These are phyloP conservation scores for Balakata baccata DNA, from an alignment of 345 rosid genomes.

Conservation along the genomic window DNA sequence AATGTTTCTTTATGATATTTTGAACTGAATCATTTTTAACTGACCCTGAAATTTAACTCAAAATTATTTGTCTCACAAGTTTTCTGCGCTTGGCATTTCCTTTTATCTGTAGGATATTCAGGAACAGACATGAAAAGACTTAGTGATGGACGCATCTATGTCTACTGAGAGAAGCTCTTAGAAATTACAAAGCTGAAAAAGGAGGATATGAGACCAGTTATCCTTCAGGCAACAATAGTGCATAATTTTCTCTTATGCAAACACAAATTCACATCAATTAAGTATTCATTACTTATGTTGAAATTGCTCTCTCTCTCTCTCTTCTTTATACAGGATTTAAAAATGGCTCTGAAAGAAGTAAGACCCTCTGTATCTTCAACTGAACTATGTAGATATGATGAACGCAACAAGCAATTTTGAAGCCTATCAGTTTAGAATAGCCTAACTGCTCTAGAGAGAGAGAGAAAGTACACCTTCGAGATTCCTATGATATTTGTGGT, in stretches of 20 bases:
- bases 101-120: conserved; percentile 56
- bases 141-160: conserved; percentile 90
- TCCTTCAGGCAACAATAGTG: conserved; percentile 49
- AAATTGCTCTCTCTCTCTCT: background rate
- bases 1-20: conserved; percentile 3
- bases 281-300: background rate
- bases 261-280: background rate
- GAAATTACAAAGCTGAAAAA: conserved; percentile 72
- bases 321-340: conserved; percentile 53
- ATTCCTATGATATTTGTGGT: background rate
- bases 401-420: no score
- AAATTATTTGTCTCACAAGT: background rate
- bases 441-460: background rate
- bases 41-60: background rate
- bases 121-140: conserved; percentile 96
- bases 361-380: conserved; percentile 77
- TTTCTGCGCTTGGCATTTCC: background rate
- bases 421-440: no score
- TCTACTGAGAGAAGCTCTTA: conserved; percentile 85
- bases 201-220: no score
- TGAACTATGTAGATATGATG: conserved; percentile 74
- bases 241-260: background rate
- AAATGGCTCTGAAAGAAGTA: conserved; percentile 75
- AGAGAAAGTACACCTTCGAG: background rate
- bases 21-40: background rate